Conservation (phyloP, 805 yeast species). For the Maudiozyma turicensis region DNA sequence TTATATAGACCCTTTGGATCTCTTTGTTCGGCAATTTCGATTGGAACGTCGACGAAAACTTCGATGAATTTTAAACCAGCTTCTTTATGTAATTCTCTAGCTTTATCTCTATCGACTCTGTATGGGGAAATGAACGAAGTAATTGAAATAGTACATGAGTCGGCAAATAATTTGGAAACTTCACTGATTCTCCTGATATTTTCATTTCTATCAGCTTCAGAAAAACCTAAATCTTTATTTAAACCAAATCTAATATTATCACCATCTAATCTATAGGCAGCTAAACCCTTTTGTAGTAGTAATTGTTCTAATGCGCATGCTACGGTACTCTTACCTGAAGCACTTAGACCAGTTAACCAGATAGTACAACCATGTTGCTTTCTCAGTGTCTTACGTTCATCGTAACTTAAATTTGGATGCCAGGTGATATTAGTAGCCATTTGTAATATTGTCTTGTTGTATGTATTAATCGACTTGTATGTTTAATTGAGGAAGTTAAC, state of each 20-base stretch:
- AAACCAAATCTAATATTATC: conserved; percentile 92
- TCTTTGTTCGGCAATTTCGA: conserved; percentile 90
- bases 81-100: conserved; percentile 74
- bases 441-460: conserved; percentile 5
- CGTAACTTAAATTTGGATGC: conserved; percentile 84
- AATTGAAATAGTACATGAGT: conserved; percentile 77
- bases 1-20: conserved; percentile 96
- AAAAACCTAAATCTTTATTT: conserved; percentile 89
- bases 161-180: conserved; percentile 89
- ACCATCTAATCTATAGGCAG: conserved; percentile 85
- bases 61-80: conserved; percentile 77
- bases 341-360: conserved; percentile 94
- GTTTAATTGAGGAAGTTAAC: too few species aligned
- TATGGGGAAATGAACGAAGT: conserved; percentile 94
- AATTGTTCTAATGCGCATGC: conserved; percentile 90
- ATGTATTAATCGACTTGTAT: neutral
- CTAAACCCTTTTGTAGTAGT: conserved; percentile 56
- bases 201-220: conserved; percentile 86
- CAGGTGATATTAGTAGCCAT: conserved; percentile 97
- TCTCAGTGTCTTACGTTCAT: conserved; percentile 61
- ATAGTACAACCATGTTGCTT: conserved; percentile 83
- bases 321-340: conserved; percentile 89
- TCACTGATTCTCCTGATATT: conserved; percentile 92
- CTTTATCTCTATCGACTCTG: conserved; percentile 70
- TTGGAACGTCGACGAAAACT: conserved; percentile 86